These are phyloP conservation scores for Suillus occidentalis DNA, from an alignment of 768 basidiomycete genomes.

Conservation along the genomic window DNA sequence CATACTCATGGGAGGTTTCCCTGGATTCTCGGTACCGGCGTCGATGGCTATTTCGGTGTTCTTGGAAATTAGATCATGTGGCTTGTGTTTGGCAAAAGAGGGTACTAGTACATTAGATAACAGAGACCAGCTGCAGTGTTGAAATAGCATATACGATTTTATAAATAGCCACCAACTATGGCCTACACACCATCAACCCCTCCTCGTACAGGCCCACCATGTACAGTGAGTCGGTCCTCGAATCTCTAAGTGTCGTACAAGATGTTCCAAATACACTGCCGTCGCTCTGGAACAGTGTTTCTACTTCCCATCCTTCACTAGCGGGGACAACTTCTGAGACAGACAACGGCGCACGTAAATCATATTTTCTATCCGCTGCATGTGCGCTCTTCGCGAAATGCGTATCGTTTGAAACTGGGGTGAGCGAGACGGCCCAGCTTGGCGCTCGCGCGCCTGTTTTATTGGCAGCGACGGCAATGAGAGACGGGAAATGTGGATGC, in stretches of 20 bases:
- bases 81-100: neutral
- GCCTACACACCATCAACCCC: constrained; percentile 53
- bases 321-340: constrained; percentile 40
- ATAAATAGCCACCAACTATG: constrained; percentile 14
- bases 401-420: constrained; percentile 15
- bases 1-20: neutral
- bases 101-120: neutral
- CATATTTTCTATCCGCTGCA: constrained; percentile 28
- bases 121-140: neutral
- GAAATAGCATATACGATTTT: neutral
- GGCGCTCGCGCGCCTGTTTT: constrained; percentile 41
- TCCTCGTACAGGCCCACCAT: constrained; percentile 58
- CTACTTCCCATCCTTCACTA: constrained; percentile 40
- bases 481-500: constrained; percentile 61
- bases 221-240: constrained; percentile 47
- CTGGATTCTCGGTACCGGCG: neutral
- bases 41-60: neutral
- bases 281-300: constrained; percentile 74
- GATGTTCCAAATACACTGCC: constrained; percentile 60
- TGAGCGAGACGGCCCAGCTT: constrained; percentile 60
- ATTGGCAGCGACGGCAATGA: constrained; percentile 46
- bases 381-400: neutral
- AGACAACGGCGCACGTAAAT: constrained; percentile 49
- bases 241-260: constrained; percentile 53
- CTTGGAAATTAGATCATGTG: neutral